Evolutionary conservation across 208 protist species (phyloP).

Genomic region (Leishmania braziliensis): DNA sequence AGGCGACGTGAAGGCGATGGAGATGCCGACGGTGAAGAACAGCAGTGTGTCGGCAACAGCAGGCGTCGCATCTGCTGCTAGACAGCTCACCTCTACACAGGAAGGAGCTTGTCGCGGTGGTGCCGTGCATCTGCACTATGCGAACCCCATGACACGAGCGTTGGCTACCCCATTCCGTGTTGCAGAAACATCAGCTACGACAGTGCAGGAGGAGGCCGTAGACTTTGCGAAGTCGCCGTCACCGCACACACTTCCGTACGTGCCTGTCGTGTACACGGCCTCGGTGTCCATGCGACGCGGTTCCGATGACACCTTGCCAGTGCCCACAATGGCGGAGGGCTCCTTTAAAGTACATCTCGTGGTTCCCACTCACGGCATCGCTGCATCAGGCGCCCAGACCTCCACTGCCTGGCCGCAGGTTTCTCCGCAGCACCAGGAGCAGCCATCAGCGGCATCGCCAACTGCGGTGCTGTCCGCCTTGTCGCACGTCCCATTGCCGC

Average conservation of each 20-base stretch:
- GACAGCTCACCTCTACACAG: background rate
- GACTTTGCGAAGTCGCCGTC: background rate
- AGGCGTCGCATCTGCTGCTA: background rate
- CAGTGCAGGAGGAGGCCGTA: background rate
- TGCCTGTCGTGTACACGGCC: constrained; percentile 12
- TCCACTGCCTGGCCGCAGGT: background rate
- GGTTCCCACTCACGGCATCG: background rate
- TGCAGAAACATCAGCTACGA: background rate
- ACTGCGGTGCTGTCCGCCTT: background rate
- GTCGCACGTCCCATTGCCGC: background rate
- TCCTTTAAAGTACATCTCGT: background rate
- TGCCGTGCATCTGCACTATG: background rate
- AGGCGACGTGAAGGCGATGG: background rate
- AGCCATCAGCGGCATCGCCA: background rate
- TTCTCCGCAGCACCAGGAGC: background rate
- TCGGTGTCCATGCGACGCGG: constrained; percentile 5
- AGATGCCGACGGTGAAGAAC: background rate
- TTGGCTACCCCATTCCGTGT: background rate
- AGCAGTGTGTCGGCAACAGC: background rate
- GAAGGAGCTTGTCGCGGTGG: background rate
- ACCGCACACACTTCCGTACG: background rate
- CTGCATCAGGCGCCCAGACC: background rate
- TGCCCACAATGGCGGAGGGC: background rate
- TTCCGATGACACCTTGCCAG: constrained; percentile 8
- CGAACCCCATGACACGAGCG: constrained; percentile 8